Base-by-base conservation (phyloP, 2,329 filamentous ascomycete genomes). In the Pestalotiopsis sp. region DNA sequence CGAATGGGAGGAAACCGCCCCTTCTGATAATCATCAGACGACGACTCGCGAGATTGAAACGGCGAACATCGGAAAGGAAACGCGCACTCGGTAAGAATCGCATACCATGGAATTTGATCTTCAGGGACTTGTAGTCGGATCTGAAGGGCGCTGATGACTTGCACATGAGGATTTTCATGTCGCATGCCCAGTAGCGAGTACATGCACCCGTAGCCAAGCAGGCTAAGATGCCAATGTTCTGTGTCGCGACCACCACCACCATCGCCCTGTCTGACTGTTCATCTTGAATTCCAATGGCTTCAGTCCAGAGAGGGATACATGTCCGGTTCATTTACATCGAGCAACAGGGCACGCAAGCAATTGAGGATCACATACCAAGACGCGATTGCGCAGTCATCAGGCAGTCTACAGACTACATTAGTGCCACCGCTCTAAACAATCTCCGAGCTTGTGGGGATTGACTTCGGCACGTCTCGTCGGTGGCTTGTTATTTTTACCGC, bases 1-100 rank as follows among this genome's bases (percentile, higher is more conserved):
- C 76, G 73, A 78, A 78, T 78, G 69, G 72, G 66, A 39, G 20
- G 12, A 66, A 39, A 13, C n/a, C 64, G n/a, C 27, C 23, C 45
- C 64, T 23, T 64, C 39, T 45, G 38, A 49, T 64, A 70, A 66
- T 66, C n/a, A 25, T 65, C 69, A 65, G 71, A 69, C 23, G 65
- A 61, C 65, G 23, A 61, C 14, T 61, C 38, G 31, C 31, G 36
- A 41, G 56, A 36, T 56, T 31, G 23, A 49, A 67, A 67, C 66
- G 58, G 66, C 66, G 66, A 56, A 61, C 14, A 52, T 63, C 57
- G 58, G 66, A 59, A 41, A 45, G 38, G 45, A 23, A 27, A 61
- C 14, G 25, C 17, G 57, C 31, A 52, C 17, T 52, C 45, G 45
- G 45, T 52, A 52, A 52, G 45, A 52, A n/a, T 52, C 45, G 45